Evolutionary conservation across 306 rosid genomes (phyloP).

Genomic region (Carpinus fangiana): DNA sequence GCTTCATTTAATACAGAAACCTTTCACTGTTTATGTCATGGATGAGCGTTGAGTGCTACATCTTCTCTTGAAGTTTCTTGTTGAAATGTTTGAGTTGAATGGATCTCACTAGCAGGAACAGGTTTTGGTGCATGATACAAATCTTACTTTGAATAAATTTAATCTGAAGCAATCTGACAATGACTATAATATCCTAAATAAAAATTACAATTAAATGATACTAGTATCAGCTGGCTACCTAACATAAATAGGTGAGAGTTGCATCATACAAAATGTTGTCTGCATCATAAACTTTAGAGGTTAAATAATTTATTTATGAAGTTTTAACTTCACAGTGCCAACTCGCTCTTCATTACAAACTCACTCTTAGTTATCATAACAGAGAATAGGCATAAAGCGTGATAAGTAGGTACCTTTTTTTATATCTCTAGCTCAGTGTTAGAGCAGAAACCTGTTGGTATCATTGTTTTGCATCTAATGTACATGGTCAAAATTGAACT

Average conservation of each 20-base stretch:
- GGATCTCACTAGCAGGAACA: not conserved
- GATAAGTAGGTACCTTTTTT: not conserved
- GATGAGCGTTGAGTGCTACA: not conserved
- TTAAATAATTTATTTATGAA: not conserved
- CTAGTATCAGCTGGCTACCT: not conserved
- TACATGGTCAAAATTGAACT: not conserved
- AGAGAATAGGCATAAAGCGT: not conserved
- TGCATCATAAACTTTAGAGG: not conserved
- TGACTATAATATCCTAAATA: not conserved
- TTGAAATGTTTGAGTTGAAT: not conserved
- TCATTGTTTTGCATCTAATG: not conserved
- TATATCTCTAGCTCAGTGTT: too few relatives aligned
- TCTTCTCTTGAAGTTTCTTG: not conserved
- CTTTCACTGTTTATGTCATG: not conserved
- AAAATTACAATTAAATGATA: not conserved
- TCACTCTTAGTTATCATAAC: not conserved
- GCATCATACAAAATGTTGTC: not conserved
- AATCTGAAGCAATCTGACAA: not conserved
- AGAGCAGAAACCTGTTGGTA: too few relatives aligned
- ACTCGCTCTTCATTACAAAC: not conserved
- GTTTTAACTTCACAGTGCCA: not conserved
- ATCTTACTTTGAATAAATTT: not conserved
- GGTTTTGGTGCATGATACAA: slow-evolving; percentile 1
- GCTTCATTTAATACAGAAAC: not conserved
- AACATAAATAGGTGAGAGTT: not conserved